A percentile compares a stretch with the other conserved stretches of the same genome.
These are phyloP conservation scores for Pseudozyma pruni DNA, from an alignment of 1,284 basidiomycete genomes.

Conservation along the genomic window DNA sequence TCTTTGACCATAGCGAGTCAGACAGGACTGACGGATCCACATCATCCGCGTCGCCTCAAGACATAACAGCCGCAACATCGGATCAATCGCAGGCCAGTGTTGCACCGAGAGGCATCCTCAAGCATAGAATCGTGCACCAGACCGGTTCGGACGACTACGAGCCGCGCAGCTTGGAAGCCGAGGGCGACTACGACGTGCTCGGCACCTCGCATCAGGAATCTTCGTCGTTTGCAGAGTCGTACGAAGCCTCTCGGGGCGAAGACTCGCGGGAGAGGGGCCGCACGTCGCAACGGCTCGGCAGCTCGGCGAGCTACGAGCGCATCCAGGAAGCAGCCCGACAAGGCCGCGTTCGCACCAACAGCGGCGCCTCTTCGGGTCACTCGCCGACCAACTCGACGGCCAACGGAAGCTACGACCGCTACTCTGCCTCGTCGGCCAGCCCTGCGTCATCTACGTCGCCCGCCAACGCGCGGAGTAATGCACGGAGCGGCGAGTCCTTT, in stretches of 20 bases:
- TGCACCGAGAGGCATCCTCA: conserved; percentile 54
- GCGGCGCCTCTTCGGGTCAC: conserved; percentile 35
- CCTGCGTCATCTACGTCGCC: conserved; percentile 41
- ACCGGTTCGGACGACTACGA: conserved; percentile 38
- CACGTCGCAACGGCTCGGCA: conserved; percentile 53
- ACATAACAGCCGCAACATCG: conserved; percentile 40
- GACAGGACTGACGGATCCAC: conserved; percentile 48
- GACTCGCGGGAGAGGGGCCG: conserved; percentile 50
- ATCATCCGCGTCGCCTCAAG: conserved; percentile 52
- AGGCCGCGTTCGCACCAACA: conserved; percentile 39
- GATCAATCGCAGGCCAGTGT: conserved; percentile 47
- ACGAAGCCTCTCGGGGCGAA: conserved; percentile 30
- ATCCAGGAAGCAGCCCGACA: conserved; percentile 54
- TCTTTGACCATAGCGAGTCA: conserved; percentile 53
- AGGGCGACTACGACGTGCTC: conserved; percentile 42
- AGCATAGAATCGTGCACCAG: conserved; percentile 45
- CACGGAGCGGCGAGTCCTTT: conserved; percentile 48
- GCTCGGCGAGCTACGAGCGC: conserved; percentile 59
- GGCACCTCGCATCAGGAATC: conserved; percentile 40
- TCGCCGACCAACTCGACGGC: conserved; percentile 38
- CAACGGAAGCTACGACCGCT: conserved; percentile 42
- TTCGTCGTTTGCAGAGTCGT: conserved; percentile 33
- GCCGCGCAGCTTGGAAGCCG: conserved; percentile 29
- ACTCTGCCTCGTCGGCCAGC: conserved; percentile 24
- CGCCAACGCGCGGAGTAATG: conserved; percentile 19